phyloP scores from a whole-genome alignment of 2,329 filamentous ascomycete genomes.

The Diaporthe destruens region DNA sequence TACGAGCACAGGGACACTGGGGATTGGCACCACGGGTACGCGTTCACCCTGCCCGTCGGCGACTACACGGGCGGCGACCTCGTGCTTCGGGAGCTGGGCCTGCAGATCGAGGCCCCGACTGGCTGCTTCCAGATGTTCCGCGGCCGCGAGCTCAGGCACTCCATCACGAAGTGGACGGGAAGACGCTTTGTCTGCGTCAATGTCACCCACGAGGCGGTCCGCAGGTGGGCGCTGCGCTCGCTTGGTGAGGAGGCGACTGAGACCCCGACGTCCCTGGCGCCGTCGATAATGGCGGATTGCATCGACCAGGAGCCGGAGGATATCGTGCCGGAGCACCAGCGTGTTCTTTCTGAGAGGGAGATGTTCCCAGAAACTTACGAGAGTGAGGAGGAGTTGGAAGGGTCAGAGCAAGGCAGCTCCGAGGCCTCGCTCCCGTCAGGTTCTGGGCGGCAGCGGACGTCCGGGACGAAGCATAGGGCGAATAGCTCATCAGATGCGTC shows the following conservation, averaged over 20 bases:
- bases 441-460: not conserved
- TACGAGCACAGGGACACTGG: conserved; percentile 18
- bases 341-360: not conserved
- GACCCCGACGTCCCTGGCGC: not conserved
- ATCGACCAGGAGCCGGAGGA: conserved; percentile 21
- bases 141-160: not conserved
- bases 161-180: not conserved
- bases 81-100: conserved; percentile 5
- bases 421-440: not conserved
- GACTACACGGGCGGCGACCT: conserved; percentile 6
- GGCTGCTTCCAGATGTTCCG: conserved; percentile 26
- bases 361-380: not conserved
- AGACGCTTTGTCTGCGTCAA: conserved; percentile 17
- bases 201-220: conserved; percentile 21
- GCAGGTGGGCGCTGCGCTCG: not conserved
- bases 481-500: conserved; percentile 20
- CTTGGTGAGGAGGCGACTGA: not conserved
- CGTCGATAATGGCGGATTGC: not conserved
- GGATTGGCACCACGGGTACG: conserved; percentile 20
- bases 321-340: conserved; percentile 3
- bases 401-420: not conserved
- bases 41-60: not conserved
- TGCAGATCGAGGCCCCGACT: not conserved
- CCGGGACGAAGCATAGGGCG: not conserved
- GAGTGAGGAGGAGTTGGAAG: not conserved